These are phyloP conservation scores for Aspergillus novoparasiticus DNA, from an alignment of 2,329 filamentous ascomycete species.

Conservation along the genomic window DNA sequence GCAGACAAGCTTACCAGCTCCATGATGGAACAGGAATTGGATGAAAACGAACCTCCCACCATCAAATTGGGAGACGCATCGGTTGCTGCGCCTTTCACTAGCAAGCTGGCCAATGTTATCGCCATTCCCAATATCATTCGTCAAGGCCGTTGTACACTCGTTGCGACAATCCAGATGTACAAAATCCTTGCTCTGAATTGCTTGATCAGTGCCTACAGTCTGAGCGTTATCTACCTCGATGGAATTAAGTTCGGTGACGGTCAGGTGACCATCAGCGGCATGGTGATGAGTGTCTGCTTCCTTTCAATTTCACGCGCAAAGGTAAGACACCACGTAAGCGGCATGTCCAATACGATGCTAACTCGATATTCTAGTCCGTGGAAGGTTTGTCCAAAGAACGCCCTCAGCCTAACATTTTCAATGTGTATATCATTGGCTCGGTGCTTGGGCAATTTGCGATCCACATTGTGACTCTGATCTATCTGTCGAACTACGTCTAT, in stretches of 20 bases:
- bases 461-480: constrained; percentile 91
- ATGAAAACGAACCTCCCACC: constrained; percentile 86
- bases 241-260: constrained; percentile 99
- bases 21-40: constrained; percentile 89
- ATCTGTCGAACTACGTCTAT: constrained; percentile 88
- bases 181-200: constrained; percentile 98
- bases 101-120: constrained; percentile 94
- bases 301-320: constrained; percentile 96
- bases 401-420: constrained; percentile 98
- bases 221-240: constrained; percentile 94
- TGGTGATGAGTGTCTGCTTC: constrained; percentile 99
- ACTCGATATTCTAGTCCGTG: constrained; percentile 62
- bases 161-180: constrained; percentile 99
- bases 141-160: constrained; percentile 94
- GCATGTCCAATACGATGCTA: constrained; percentile 12
- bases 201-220: constrained; percentile 93
- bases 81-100: constrained; percentile 95
- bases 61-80: constrained; percentile 98
- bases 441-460: constrained; percentile 97
- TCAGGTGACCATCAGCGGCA: constrained; percentile 97
- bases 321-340: constrained; percentile 43
- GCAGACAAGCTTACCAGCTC: constrained; percentile 82
- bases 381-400: constrained; percentile 95
- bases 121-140: constrained; percentile 98
- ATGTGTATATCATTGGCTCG: constrained; percentile 96